Evolutionary conservation across 2,329 filamentous ascomycete genomes (phyloP).

Genomic region (Sordariomycetes sp.): DNA sequence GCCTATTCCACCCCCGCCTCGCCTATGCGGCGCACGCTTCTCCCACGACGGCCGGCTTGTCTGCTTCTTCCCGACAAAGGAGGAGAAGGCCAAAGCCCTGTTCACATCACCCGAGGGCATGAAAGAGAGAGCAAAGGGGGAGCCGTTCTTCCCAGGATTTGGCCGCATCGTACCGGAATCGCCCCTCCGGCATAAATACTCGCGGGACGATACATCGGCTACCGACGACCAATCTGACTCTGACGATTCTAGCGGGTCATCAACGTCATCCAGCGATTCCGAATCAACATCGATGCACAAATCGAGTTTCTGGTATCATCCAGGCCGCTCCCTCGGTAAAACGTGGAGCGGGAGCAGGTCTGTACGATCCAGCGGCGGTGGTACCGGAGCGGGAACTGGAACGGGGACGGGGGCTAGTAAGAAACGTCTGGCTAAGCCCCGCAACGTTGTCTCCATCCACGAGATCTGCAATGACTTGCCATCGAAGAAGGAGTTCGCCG

Average conservation of each 20-base stretch:
- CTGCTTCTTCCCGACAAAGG: conserved; percentile 60
- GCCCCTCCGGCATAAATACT: conserved; percentile 33
- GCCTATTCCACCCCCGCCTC: conserved; percentile 43
- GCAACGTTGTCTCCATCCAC: conserved; percentile 66
- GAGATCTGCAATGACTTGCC: conserved; percentile 63
- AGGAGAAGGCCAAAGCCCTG: conserved; percentile 43
- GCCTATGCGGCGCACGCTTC: conserved; percentile 50
- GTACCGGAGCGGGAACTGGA: conserved; percentile 36
- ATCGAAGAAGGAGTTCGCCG: conserved; percentile 65
- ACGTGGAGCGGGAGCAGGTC: conserved; percentile 47
- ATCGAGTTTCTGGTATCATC: conserved; percentile 45
- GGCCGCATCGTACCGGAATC: conserved; percentile 42
- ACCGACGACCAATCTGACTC: conserved; percentile 41
- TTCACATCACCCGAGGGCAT: conserved; percentile 15
- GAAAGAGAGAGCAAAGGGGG: conserved; percentile 35
- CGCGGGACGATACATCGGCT: conserved; percentile 37
- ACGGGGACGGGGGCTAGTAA: conserved; percentile 33
- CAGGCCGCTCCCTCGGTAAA: conserved; percentile 39
- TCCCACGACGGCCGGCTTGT: conserved; percentile 51
- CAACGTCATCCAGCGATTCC: conserved; percentile 45
- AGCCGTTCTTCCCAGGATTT: conserved; percentile 47
- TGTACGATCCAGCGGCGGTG: conserved; percentile 48
- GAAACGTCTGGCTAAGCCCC: conserved; percentile 36
- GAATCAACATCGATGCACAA: conserved; percentile 50
- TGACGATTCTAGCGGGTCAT: conserved; percentile 34